Conservation (phyloP, 2,329 filamentous ascomycete species). For the Arthrobotrys entomopaga region DNA sequence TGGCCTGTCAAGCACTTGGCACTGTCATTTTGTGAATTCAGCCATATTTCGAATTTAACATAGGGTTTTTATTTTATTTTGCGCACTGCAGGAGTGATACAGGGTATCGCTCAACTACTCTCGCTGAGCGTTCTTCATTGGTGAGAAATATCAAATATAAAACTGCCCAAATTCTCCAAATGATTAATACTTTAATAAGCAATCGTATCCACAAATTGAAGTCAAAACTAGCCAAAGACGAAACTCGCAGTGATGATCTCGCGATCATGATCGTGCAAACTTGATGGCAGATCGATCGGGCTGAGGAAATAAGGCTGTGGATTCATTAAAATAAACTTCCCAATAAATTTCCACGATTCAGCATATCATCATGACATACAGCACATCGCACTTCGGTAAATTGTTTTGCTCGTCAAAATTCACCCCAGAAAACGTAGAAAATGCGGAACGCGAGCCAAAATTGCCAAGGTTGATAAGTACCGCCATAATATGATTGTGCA, state of each 20-base stretch:
- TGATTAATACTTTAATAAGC: not conserved
- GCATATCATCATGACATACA: not conserved
- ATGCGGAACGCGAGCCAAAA: slow-evolving; percentile 2
- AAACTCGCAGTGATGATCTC: too few relatives aligned
- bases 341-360: not conserved
- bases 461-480: not conserved
- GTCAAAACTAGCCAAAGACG: not conserved
- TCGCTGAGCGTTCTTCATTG: not conserved
- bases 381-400: not conserved
- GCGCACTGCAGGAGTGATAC: too few relatives aligned
- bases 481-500: too few relatives aligned
- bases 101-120: too few relatives aligned
- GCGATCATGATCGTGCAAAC: too few relatives aligned
- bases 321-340: not conserved
- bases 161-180: too few relatives aligned
- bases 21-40: too few relatives aligned
- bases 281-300: not conserved
- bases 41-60: too few relatives aligned
- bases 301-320: not conserved
- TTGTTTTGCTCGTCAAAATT: not conserved
- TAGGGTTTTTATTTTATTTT: too few relatives aligned
- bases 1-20: slow-evolving; percentile 1
- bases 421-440: not conserved
- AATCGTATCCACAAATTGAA: not conserved
- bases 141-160: too few relatives aligned